Evolutionary conservation across 192 early-diverging fungal species (phyloP).

Genomic region (Linnemannia exigua): DNA sequence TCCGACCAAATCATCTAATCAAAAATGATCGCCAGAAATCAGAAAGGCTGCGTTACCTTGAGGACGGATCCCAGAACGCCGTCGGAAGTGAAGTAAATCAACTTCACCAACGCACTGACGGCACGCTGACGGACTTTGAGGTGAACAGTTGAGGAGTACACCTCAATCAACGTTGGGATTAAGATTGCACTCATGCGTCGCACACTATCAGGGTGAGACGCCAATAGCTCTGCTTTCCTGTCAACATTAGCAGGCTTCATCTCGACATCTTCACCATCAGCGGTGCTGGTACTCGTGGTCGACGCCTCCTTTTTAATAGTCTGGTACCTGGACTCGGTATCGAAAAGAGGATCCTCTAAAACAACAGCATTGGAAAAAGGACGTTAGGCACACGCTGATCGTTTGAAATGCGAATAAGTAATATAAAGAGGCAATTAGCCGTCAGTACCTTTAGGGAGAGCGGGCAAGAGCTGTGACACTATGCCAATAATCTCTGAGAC

Average conservation of each 20-base stretch:
- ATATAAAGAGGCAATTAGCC: background rate
- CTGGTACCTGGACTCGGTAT: conserved; percentile 38
- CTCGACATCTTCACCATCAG: conserved; percentile 23
- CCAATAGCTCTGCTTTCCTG: conserved; percentile 52
- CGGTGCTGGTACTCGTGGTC: background rate
- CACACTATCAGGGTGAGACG: conserved; percentile 52
- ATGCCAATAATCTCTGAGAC: conserved; percentile 70
- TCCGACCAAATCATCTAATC: background rate
- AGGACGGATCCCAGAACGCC: conserved; percentile 62
- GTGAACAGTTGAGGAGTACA: conserved; percentile 80
- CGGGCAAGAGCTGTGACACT: conserved; percentile 70
- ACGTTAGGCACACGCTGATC: too few species aligned
- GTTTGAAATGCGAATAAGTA: background rate
- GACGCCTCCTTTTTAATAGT: background rate
- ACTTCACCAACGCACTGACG: conserved; percentile 71
- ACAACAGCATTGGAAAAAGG: background rate
- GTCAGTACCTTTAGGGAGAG: conserved; percentile 62
- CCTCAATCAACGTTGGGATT: conserved; percentile 79
- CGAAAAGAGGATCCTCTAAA: conserved; percentile 38
- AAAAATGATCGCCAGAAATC: background rate
- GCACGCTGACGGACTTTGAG: conserved; percentile 73
- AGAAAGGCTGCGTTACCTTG: conserved; percentile 17
- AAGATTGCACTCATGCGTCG: conserved; percentile 62
- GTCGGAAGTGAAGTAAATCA: conserved; percentile 63
- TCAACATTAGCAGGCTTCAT: conserved; percentile 31